Evolutionary conservation across 1,284 basidiomycete species (phyloP), one percentile per base, ranked within the genome.

Genomic region (Abortiporus biennis): DNA sequence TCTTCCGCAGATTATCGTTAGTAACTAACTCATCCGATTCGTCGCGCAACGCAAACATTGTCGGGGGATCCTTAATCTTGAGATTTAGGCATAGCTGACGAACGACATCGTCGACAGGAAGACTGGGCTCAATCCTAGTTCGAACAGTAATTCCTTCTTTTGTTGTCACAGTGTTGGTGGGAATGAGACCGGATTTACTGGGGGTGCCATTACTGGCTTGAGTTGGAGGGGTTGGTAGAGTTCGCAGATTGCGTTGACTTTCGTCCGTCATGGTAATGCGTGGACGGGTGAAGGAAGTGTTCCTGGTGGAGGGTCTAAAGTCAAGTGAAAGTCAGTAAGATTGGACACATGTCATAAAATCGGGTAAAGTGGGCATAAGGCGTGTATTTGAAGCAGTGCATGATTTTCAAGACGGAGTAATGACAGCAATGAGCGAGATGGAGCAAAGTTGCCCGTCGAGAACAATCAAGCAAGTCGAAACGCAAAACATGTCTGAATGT

Each of bases 11-110:
- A 59, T 89, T 95, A 48, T 90, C 85, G 56, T 92, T 90, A 20
- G 92, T 95, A n/a, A 98, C 84, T 36, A 97, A 67, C 54, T 89
- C 86, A 51, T 92, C 89, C 21, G 73, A 78, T 53, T 93, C 89
- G 56, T 96, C 92, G 52, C 94, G 73, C 44, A 98, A 64, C 1
- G 92, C 90, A 55, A 85, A 93, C 46, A 90, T 73, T 3, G 80
- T 76, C 11, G 89, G 79, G 0, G 88, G 80, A 42, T 93, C 91
- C 47, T 82, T 80, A 37, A 94, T 81, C 56, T 86, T 85, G 52
- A 97, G 69, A 59, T 87, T 88, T 49, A 82, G 64, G 53, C 85
- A 88, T 12, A 90, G 71, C 56, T 88, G 86, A 39, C 76, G 78
- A 38, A 90, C 74, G 42, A 90, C 86, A 57, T 90, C 86, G 44